Evolutionary conservation across 129 eudicot genomes (phyloP), one percentile per base, ranked within the genome.

Genomic region (Chrysanthemum lavandulifolium): DNA sequence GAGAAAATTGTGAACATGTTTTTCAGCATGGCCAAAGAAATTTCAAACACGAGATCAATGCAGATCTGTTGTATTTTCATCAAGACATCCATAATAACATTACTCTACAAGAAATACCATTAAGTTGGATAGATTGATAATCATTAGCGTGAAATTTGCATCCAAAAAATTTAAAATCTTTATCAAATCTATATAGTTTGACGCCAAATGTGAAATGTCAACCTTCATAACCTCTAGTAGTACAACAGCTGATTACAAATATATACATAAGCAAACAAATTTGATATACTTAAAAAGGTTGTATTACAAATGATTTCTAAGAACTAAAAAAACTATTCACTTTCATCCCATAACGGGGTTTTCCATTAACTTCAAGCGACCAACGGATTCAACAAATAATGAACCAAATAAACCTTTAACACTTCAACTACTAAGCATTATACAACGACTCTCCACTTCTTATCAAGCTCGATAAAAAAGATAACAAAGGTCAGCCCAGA

Each of bases 341-440:
- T 54, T 53, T 61, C 66, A 69, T 23, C 79, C 74, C 79, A 52
- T 36, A 27, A 49, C 59, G 10, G 62, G 81, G 63, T 54, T 25
- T 40, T 45, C 71, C 77, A 23, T 81, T 77, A 81, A 67, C 81
- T 77, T 23, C 54, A 52, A 16, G 64, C 23, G 55, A 14, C 52
- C 54, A 61, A 73, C 61, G 69, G 58, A 66, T 65, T 77, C 67
- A 84, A 84, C 56, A 69, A 77, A 82, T 71, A 81, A 81, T 71
- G 48, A 77, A 78, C 71, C 65, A 74, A 51, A 6, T 68, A 69
- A 6, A 65, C 74, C 79, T 69, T 57, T 78, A 49, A 53, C 67
- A 64, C 51, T 48, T 56, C 72, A 76, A 40, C 75, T 76, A 79
- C 36, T 16, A 53, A 61, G 12, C 76, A 47, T 73, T 56, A 61